phyloP scores from a whole-genome alignment of 2,329 filamentous ascomycete genomes.

The Rhynchosporium graminicola region DNA sequence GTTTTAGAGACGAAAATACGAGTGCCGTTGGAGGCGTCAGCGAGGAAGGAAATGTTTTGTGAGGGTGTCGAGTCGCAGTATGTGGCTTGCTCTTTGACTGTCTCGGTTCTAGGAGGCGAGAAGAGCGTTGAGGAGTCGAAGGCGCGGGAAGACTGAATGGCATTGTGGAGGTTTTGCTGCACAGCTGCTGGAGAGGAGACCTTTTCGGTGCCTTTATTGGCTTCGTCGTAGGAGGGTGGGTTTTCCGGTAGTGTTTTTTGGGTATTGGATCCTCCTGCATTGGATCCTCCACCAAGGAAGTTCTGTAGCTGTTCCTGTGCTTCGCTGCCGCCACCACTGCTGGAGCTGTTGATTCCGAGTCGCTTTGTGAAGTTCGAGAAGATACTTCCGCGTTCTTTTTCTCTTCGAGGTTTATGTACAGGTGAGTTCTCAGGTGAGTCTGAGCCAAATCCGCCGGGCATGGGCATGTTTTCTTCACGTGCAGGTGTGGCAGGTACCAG shows the following conservation, averaged over 20 bases:
- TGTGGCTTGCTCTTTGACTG: slow-evolving; percentile 78
- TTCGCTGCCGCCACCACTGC: slow-evolving; percentile 39
- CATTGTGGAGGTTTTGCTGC: slow-evolving; percentile 72
- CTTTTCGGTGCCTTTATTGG: slow-evolving; percentile 39
- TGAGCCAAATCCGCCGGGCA: slow-evolving; percentile 72
- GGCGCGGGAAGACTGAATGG: slow-evolving; percentile 75
- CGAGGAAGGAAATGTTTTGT: slow-evolving; percentile 71
- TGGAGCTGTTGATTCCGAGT: slow-evolving; percentile 62
- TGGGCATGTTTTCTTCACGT: slow-evolving; percentile 43
- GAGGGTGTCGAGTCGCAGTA: slow-evolving; percentile 81
- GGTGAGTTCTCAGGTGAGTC: slow-evolving; percentile 60
- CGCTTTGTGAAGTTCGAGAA: slow-evolving; percentile 68
- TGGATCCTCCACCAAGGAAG: slow-evolving; percentile 42
- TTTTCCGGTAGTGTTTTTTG: slow-evolving; percentile 19
- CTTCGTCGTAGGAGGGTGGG: slow-evolving; percentile 36
- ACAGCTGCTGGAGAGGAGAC: slow-evolving; percentile 62
- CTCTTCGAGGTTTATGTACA: slow-evolving; percentile 44
- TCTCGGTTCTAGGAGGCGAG: slow-evolving; percentile 67
- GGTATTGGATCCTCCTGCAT: neutral
- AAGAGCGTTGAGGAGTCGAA: slow-evolving; percentile 76
- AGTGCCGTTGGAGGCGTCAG: slow-evolving; percentile 70
- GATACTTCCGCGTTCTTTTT: slow-evolving; percentile 48
- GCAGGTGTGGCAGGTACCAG: slow-evolving; percentile 22
- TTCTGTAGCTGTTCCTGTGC: slow-evolving; percentile 48
- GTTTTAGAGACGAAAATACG: slow-evolving; percentile 69